These are phyloP conservation scores for Fusarium miscanthi DNA, from an alignment of 2,329 filamentous ascomycete genomes.

Conservation along the genomic window DNA sequence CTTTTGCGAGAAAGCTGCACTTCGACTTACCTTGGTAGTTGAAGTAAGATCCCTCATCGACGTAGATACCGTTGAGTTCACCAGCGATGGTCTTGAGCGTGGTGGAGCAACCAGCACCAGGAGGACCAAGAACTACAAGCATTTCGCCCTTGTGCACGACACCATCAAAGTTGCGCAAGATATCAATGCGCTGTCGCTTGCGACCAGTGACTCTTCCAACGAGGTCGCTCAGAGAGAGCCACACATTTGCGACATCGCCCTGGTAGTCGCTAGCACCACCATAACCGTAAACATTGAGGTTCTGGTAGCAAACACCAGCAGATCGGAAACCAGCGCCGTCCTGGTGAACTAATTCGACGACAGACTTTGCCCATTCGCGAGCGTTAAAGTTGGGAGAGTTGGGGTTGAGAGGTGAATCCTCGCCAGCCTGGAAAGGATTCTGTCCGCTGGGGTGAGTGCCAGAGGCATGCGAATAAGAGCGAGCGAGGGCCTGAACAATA, in stretches of 20 bases:
- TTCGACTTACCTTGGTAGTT: constrained; percentile 77
- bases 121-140: constrained; percentile 79
- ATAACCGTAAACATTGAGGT: constrained; percentile 76
- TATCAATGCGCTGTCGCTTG: constrained; percentile 71
- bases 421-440: constrained; percentile 63
- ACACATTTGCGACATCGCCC: constrained; percentile 72
- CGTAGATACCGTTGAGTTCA: constrained; percentile 81
- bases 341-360: constrained; percentile 63
- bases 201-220: constrained; percentile 62
- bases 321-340: constrained; percentile 68
- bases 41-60: constrained; percentile 77
- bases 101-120: constrained; percentile 81
- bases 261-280: constrained; percentile 77
- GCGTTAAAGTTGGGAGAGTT: constrained; percentile 64
- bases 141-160: constrained; percentile 78
- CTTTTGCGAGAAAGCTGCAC: neutral
- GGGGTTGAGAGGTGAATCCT: constrained; percentile 66
- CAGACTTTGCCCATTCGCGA: constrained; percentile 69
- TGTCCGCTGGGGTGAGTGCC: constrained; percentile 45
- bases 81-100: constrained; percentile 87
- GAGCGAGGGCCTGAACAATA: constrained; percentile 66
- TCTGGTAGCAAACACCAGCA: constrained; percentile 72
- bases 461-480: constrained; percentile 64
- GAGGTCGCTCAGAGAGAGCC: constrained; percentile 61
- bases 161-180: constrained; percentile 75